phyloP scores from a whole-genome alignment of 768 basidiomycete genomes.

The Trametes cinnabarina region DNA sequence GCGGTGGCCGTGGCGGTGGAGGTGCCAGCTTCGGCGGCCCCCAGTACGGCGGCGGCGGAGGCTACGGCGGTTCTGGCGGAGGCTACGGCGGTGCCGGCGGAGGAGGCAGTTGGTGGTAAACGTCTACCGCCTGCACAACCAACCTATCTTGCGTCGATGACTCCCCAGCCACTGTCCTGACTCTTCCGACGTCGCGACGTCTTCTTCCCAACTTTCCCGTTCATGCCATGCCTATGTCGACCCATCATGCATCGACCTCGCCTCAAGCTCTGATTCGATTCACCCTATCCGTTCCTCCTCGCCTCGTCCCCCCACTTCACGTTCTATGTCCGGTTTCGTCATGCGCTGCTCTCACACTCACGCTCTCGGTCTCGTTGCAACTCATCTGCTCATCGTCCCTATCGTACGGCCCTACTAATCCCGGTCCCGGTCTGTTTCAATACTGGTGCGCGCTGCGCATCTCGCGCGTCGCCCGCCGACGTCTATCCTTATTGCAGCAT shows the following conservation, averaged over 20 bases:
- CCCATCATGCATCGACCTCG: conserved; percentile 19
- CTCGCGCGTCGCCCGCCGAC: conserved; percentile 16
- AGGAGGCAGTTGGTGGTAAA: conserved; percentile 49
- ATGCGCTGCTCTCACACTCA: conserved; percentile 61
- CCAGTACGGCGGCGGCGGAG: conserved; percentile 37
- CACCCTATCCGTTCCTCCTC: conserved; percentile 10
- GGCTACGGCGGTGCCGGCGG: conserved; percentile 27
- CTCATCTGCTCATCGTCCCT: conserved; percentile 44
- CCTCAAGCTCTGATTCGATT: conserved; percentile 12
- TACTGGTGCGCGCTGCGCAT: conserved; percentile 4
- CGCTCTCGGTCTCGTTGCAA: conserved; percentile 55
- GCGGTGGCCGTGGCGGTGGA: conserved; percentile 33
- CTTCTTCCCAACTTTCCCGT: conserved; percentile 22
- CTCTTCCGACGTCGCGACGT: conserved; percentile 25
- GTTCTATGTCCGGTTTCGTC: conserved; percentile 33
- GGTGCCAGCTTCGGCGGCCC: conserved; percentile 29
- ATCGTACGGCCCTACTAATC: conserved; percentile 42
- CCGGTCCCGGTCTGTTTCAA: conserved; percentile 24
- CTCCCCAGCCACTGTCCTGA: conserved; percentile 13
- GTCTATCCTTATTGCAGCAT: conserved; percentile 22
- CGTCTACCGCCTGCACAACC: background rate
- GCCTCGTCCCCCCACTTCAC: too few species aligned
- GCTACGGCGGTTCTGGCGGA: conserved; percentile 34
- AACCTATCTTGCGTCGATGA: background rate
- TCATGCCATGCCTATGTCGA: conserved; percentile 27